These are phyloP conservation scores for Coffea eugenioides DNA, from an alignment of 257 asterid genomes.

Conservation along the genomic window DNA sequence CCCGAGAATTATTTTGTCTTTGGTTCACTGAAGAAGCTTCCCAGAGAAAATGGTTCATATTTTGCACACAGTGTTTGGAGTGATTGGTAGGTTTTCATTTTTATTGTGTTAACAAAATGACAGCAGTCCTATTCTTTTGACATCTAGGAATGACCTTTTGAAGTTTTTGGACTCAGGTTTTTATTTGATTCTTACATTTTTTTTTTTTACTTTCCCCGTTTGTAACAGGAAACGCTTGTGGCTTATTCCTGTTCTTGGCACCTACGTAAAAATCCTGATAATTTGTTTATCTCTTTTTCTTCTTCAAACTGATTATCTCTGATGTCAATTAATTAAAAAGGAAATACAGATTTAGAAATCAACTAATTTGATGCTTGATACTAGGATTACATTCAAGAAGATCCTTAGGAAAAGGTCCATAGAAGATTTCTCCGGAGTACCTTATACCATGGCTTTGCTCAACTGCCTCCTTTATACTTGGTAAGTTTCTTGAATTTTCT, in stretches of 20 bases:
- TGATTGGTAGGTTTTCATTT: conserved; percentile 37
- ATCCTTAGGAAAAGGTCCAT: conserved; percentile 54
- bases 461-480: conserved; percentile 84
- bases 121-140: neutral
- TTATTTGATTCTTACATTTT: neutral
- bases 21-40: neutral
- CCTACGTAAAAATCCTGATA: conserved; percentile 48
- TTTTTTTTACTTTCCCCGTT: neutral
- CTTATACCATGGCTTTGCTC: conserved; percentile 76
- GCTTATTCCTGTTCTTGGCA: conserved; percentile 75
- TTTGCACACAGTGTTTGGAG: conserved; percentile 50
- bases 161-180: neutral
- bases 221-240: conserved; percentile 65
- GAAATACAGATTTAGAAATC: neutral
- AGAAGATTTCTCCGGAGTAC: conserved; percentile 80
- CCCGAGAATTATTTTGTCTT: neutral
- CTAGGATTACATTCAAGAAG: conserved; percentile 82
- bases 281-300: neutral
- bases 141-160: neutral
- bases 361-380: neutral
- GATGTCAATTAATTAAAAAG: no score
- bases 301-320: neutral
- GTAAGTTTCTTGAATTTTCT: conserved; percentile 28
- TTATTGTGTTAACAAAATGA: neutral
- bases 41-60: conserved; percentile 20